Conservation (phyloP, 2,329 filamentous ascomycete genomes). For the Microcera coccophila region DNA sequence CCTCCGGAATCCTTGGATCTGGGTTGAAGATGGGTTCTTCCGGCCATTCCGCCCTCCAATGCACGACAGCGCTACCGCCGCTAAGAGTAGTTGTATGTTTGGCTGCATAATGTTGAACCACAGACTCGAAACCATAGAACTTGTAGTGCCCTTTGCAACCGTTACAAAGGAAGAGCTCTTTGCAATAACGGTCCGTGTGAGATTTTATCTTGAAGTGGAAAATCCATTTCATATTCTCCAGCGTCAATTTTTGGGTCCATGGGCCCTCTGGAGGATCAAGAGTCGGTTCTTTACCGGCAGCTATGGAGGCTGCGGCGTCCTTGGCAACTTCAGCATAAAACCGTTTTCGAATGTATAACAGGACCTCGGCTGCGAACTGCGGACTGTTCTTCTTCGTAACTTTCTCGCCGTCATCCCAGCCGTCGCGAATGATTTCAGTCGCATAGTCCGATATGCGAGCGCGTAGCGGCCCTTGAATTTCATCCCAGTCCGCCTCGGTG, state of each 20-base stretch:
- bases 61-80: constrained; percentile 66
- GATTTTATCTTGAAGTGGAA: constrained; percentile 74
- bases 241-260: constrained; percentile 59
- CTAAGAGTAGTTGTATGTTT: constrained; percentile 73
- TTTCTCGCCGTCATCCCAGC: constrained; percentile 61
- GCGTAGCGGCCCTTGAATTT: constrained; percentile 63
- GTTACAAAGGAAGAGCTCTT: constrained; percentile 73
- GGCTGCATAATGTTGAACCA: constrained; percentile 78
- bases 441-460: constrained; percentile 62
- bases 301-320: constrained; percentile 45
- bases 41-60: constrained; percentile 81
- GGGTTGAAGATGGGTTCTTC: constrained; percentile 67
- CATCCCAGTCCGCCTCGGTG: constrained; percentile 67
- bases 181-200: constrained; percentile 60
- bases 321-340: constrained; percentile 61
- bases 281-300: constrained; percentile 42
- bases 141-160: constrained; percentile 62
- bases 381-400: constrained; percentile 61
- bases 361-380: constrained; percentile 67
- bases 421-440: constrained; percentile 63
- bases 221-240: constrained; percentile 85
- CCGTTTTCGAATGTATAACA: constrained; percentile 62
- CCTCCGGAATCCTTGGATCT: constrained; percentile 44
- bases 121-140: constrained; percentile 70
- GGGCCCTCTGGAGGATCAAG: constrained; percentile 50